phyloP scores from a whole-genome alignment of 768 basidiomycete genomes.

The Leccinum uliginosum region DNA sequence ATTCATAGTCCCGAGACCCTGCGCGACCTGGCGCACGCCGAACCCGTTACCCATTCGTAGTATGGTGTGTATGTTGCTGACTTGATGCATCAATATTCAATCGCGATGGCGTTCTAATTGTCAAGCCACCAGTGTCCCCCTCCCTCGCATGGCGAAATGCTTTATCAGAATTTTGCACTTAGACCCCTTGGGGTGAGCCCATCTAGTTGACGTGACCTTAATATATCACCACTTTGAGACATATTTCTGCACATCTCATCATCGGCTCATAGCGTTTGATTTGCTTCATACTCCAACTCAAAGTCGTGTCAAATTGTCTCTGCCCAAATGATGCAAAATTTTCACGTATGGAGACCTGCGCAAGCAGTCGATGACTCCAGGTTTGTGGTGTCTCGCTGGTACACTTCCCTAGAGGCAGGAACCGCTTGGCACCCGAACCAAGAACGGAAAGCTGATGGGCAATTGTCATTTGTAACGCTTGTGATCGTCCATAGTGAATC shows the following conservation, averaged over 20 bases:
- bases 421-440: slow-evolving; percentile 39
- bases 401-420: slow-evolving; percentile 38
- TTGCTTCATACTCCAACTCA: background rate
- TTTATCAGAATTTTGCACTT: background rate
- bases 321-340: slow-evolving; percentile 39
- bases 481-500: background rate
- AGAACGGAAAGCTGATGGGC: slow-evolving; percentile 63
- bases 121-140: background rate
- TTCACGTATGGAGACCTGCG: slow-evolving; percentile 33
- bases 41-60: background rate
- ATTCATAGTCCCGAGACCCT: slow-evolving; percentile 66
- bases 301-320: background rate
- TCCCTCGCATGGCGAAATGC: background rate
- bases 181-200: slow-evolving; percentile 14
- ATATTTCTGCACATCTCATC: background rate
- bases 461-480: background rate
- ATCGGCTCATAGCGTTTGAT: background rate
- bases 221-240: slow-evolving; percentile 7
- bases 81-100: background rate
- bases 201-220: slow-evolving; percentile 5
- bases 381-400: slow-evolving; percentile 38
- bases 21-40: slow-evolving; percentile 37
- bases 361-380: slow-evolving; percentile 37
- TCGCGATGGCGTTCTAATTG: background rate
- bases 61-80: background rate